Evolutionary conservation across 2,329 filamentous ascomycete species (phyloP).

Genomic region (Nigrospora sphaerica): DNA sequence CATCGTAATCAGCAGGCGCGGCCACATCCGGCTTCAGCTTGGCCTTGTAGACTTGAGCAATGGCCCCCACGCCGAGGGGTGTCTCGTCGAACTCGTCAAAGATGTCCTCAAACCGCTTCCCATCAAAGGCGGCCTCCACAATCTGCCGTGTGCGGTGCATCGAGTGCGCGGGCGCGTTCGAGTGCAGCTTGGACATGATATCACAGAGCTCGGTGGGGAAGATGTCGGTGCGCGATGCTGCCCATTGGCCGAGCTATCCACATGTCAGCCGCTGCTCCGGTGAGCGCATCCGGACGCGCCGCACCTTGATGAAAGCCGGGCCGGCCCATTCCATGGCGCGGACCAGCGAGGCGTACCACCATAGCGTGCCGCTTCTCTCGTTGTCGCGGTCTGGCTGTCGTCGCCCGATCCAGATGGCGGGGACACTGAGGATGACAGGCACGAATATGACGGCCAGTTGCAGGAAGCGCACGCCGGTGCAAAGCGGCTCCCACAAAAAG

Average conservation of each 20-base stretch:
- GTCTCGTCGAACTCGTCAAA: constrained; percentile 92
- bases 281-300: not conserved
- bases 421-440: constrained; percentile 75
- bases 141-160: constrained; percentile 71
- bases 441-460: constrained; percentile 86
- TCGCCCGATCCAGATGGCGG: constrained; percentile 71
- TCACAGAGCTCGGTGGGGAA: constrained; percentile 89
- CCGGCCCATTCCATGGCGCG: constrained; percentile 86
- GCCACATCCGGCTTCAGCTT: constrained; percentile 78
- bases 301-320: constrained; percentile 92
- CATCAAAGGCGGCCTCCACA: constrained; percentile 75
- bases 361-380: constrained; percentile 75
- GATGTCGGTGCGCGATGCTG: constrained; percentile 90
- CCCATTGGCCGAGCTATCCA: constrained; percentile 86
- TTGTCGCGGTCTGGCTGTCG: constrained; percentile 58
- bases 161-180: constrained; percentile 87
- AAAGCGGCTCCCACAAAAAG: constrained; percentile 77
- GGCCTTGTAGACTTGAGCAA: constrained; percentile 95
- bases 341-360: constrained; percentile 92
- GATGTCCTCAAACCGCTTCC: constrained; percentile 76
- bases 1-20: constrained; percentile 51
- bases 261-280: constrained; percentile 8
- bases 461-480: constrained; percentile 80
- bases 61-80: constrained; percentile 88
- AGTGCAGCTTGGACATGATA: constrained; percentile 92